These are phyloP conservation scores for Trichoderma sp. DNA, from an alignment of 2,329 filamentous ascomycete genomes.

Conservation along the genomic window DNA sequence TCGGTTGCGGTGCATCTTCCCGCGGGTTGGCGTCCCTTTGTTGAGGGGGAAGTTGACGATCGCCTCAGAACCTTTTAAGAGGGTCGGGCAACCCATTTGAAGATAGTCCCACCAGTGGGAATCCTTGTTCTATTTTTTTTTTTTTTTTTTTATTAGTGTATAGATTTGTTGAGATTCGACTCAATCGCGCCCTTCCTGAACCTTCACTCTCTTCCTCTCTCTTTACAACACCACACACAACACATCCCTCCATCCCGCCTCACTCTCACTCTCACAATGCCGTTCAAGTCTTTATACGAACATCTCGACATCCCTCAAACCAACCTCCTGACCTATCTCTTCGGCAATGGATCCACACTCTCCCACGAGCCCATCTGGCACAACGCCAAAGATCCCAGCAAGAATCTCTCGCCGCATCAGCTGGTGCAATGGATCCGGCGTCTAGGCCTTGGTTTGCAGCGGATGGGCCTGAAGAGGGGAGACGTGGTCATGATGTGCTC, in stretches of 20 bases:
- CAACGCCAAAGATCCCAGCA: conserved; percentile 45
- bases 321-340: conserved; percentile 42
- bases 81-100: background rate
- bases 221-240: background rate
- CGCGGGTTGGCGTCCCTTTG: background rate
- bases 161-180: background rate
- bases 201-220: background rate
- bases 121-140: background rate
- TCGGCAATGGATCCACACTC: conserved; percentile 30
- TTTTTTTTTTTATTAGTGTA: background rate
- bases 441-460: conserved; percentile 48
- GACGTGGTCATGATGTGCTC: conserved; percentile 55
- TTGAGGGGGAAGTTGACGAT: background rate
- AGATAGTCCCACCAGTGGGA: background rate
- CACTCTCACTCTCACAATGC: conserved; percentile 33
- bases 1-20: background rate
- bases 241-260: background rate
- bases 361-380: conserved; percentile 53
- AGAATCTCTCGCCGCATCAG: conserved; percentile 47
- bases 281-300: conserved; percentile 44
- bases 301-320: conserved; percentile 44
- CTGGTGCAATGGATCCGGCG: conserved; percentile 51
- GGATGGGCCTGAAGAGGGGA: conserved; percentile 43
- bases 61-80: background rate
- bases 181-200: background rate